Conservation (phyloP, 768 basidiomycete species). For the Pleurotus eryngii region DNA sequence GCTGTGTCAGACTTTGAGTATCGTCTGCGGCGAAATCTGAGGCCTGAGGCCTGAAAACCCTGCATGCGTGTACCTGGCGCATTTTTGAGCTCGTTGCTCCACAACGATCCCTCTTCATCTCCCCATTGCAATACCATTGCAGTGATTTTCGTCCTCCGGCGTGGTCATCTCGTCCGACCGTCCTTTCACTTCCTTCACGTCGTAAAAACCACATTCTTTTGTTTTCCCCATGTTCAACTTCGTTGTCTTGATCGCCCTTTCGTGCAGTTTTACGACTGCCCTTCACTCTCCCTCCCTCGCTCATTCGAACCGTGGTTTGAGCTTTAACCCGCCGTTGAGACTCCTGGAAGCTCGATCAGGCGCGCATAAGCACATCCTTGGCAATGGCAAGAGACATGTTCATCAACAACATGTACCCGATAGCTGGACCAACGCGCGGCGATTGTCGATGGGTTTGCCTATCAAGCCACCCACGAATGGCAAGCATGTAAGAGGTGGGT, state of each 20-base stretch:
- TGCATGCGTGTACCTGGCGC: too few relatives aligned
- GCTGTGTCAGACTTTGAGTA: too few relatives aligned
- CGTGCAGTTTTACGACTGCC: not conserved
- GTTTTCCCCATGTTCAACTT: not conserved
- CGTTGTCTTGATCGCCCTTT: not conserved
- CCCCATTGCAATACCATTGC: not conserved
- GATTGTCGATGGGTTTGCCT: not conserved
- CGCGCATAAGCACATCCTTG: not conserved
- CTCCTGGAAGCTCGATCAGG: not conserved
- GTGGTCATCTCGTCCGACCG: not conserved
- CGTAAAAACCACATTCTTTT: slow-evolving; percentile 4
- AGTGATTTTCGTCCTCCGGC: not conserved
- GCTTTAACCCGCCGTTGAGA: not conserved
- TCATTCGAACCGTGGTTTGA: not conserved
- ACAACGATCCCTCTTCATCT: not conserved
- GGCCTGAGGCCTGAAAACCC: too few relatives aligned
- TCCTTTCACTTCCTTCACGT: not conserved
- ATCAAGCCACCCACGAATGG: not conserved
- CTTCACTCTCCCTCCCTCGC: not conserved
- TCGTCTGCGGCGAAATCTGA: too few relatives aligned
- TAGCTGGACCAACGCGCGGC: slow-evolving; percentile 1
- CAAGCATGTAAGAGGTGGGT: too few relatives aligned
- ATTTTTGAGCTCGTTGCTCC: not conserved
- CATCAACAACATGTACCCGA: not conserved
- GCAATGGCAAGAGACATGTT: not conserved